Evolutionary conservation across 23 red algal species (phyloP), one percentile per base, ranked within the genome.

Genomic region (Gracilariopsis chorda): DNA sequence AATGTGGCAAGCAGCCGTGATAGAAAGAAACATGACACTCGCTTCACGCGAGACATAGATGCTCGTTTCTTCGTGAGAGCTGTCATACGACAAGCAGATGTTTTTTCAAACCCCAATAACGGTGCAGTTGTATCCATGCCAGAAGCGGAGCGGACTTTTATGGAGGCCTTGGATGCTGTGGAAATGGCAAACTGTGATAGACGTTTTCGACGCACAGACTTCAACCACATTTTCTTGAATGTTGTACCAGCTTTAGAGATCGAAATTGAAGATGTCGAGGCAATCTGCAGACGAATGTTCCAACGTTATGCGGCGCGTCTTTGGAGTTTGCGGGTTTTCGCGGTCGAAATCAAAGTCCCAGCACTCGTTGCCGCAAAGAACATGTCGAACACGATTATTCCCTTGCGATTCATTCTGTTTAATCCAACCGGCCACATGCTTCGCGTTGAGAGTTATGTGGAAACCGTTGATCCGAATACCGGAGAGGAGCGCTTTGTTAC

Each of bases 51-150:
- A 47, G 95, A 98, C 70, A 82, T 84, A 11, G 97, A 99, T 75
- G 93, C 97, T 14, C 92, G 97, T 25, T 99, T 99, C 52, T 99
- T 99, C 86, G 97, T 99, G 17, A 79, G 97, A 33, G 94, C 97
- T 62, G 93, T 99, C 17, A 91, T 99, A 61, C 93, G 94, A 21
- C 94, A 96, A 36, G 97, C 89, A 7, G 97, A 96, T 35, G 93
- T 96, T 20, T 92, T 95, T 42, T 53, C 94, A 5, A 49, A 59
- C 21, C 52, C 97, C 4, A 94, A 74, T 48, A 85, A 96, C 34
- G 76, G 79, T 58, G 55, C 90, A 7, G 65, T 91, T 30, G 91
- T 98, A 4, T 88, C 88, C 52, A 94, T 99, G 56, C 97, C 97
- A 5, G 97, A 99, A 80, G 97, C 93, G 23, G 97, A 99, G 58